Evolutionary conservation across 345 rosid species (phyloP), one percentile per base, ranked within the genome.

Genomic region (Punica granatum): DNA sequence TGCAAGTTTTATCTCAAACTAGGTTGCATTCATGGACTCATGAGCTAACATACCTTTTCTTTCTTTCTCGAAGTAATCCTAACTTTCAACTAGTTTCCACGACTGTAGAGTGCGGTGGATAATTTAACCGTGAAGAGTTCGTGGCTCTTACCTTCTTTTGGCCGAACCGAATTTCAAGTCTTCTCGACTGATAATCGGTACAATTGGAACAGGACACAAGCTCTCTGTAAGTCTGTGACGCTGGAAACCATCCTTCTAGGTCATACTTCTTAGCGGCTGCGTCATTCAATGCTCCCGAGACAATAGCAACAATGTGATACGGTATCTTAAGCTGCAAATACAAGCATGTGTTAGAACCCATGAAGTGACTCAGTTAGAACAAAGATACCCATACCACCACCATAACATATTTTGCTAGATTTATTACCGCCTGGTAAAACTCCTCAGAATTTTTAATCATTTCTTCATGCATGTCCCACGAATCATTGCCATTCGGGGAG

Each of bases 211-310:
- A 90, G 4, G 96, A 92, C 67, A 92, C 98, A 16, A 92, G 80
- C 85, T 92, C 98, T 74, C 95, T 88, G 76, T 80, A 88, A n/a
- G 97, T 80, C 73, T 79, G 82, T 0, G 99, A 94, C 67, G 96
- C 85, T 13, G 98, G 98, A 76, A 89, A 93, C 98, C 98, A 90
- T 28, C 81, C 98, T 79, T 93, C 99, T 75, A 94, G 75, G 71
- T 94, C 99, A 49, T 86, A 91, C 80, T 94, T 94, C 77, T 94
- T 91, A 8, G 99, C 99, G 46, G 99, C 99, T 26, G 97, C 92
- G 68, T 88, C 95, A 72, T 92, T 92, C 75, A 92, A 63, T 33
- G 95, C 96, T 64, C 98, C 98, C 49, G 99, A 91, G 37, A 94
- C 99, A 2, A 94, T 94, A 10, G 94, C 68, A 66, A 94, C 96